Base-by-base conservation (phyloP, 805 yeast genomes). In the Yarrowia sp. region DNA sequence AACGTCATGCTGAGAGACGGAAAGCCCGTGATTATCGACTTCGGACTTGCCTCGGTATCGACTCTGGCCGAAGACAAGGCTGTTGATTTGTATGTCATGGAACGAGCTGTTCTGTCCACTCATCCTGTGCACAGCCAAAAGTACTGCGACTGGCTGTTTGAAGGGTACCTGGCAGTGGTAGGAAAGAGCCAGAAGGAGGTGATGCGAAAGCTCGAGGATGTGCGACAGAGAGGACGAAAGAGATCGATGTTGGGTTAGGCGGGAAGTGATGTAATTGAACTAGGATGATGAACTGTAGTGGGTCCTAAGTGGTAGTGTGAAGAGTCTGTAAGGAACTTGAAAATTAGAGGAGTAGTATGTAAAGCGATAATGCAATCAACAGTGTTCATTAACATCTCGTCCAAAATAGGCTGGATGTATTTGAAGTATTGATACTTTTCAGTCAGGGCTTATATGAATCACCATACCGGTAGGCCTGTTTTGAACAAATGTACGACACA, bases 71-170 rank as follows among this genome's bases (percentile, higher is more conserved):
- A 95, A 74, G 98, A 94, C 75, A 92, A 91, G 77, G 98, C 98
- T 3, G 99, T 95, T n/a, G 99, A 95, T 77, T 78, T 95, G 70
- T 95, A 95, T 74, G 98, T 95, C 11, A 79, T 95, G 70, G 99
- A 95, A 78, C 82, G 98, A 74, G 98, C 99, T 0, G 84, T 95
- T 19, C 79, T 86, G 40, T 91, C 97, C 72, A 95, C 99, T 0
- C 99, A 95, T 78, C 94, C 98, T 0, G 82, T 83, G 7, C 85
- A 84, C 74, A 83, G 97, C 1, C 83, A 82, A 1, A 74, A 77
- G 52, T 92, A 92, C 76, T 88, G 86, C 73, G 77, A 79, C 50
- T 88, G 94, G 92, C 74, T 92, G 7, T 78, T 93, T 70, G 83
- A 86, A 68, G 97, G 97, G 0, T 92, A 91, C 74, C 36, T 69